Evolutionary conservation across 192 early-diverging fungal species (phyloP).

Genomic region (Mortierella alpina): DNA sequence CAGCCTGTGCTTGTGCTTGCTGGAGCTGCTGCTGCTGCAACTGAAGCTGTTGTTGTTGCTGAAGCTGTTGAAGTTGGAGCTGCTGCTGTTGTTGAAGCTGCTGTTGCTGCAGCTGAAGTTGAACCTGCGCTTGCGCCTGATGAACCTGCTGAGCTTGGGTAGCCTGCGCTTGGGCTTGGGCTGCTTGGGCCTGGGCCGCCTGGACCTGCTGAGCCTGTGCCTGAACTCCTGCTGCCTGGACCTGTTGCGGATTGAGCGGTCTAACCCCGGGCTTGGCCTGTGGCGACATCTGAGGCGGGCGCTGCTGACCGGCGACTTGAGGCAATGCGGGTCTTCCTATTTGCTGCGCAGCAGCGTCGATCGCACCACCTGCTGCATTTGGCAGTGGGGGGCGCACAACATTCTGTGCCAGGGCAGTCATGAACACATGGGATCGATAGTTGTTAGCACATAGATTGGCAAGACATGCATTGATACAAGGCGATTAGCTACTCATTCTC

Average conservation of each 20-base stretch:
- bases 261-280: constrained; percentile 46
- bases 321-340: constrained; percentile 31
- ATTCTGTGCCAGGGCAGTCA: constrained; percentile 6
- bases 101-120: constrained; percentile 35
- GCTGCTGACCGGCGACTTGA: constrained; percentile 35
- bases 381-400: constrained; percentile 33
- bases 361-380: constrained; percentile 6
- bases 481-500: neutral
- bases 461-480: neutral
- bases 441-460: neutral
- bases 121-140: constrained; percentile 24
- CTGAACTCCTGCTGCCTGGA: constrained; percentile 31
- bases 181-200: constrained; percentile 22
- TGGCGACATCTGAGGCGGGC: constrained; percentile 42
- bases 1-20: constrained; percentile 29
- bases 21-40: constrained; percentile 36
- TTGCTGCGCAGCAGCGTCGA: constrained; percentile 41
- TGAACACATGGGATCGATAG: neutral
- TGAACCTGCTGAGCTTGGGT: constrained; percentile 9
- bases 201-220: constrained; percentile 15
- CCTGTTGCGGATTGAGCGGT: constrained; percentile 42
- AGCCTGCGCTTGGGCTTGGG: constrained; percentile 14
- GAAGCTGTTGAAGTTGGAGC: constrained; percentile 40
- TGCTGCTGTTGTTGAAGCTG: constrained; percentile 39
- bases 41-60: constrained; percentile 40